phyloP scores from a whole-genome alignment of 176 grass and related monocot species.

The Musa schizocarpa region DNA sequence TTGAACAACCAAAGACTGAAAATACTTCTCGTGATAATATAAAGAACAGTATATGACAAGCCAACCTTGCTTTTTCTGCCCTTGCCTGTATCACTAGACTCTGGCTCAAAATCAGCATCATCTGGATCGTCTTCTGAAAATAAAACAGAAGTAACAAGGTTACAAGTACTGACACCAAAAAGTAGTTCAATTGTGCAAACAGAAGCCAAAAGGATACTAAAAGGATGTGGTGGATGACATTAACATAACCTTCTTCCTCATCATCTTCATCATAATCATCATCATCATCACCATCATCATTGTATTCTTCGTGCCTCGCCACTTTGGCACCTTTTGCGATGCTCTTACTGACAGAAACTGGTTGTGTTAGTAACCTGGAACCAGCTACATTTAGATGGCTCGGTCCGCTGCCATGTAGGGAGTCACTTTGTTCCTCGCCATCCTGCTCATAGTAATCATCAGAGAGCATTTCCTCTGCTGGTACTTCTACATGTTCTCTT shows the following conservation, averaged over 20 bases:
- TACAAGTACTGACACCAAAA: not conserved
- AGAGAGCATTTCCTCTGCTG: constrained; percentile 86
- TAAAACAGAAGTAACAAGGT: not conserved
- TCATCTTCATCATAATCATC: constrained; percentile 56
- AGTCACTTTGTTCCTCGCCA: constrained; percentile 67
- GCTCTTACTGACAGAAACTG: constrained; percentile 32
- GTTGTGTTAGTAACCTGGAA: constrained; percentile 39
- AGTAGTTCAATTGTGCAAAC: not conserved
- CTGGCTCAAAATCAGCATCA: constrained; percentile 97
- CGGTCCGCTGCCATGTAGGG: constrained; percentile 37
- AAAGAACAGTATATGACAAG: not conserved
- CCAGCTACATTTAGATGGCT: constrained; percentile 45
- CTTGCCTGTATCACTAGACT: constrained; percentile 70
- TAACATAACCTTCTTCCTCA: constrained; percentile 57
- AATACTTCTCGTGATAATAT: not conserved
- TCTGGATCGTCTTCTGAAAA: constrained; percentile 90
- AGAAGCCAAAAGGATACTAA: not conserved
- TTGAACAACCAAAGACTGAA: not conserved
- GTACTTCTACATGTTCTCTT: constrained; percentile 46
- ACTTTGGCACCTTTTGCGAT: constrained; percentile 38
- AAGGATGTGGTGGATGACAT: not conserved
- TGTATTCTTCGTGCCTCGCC: constrained; percentile 45
- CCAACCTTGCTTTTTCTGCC: constrained; percentile 38
- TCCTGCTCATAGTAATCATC: constrained; percentile 98
- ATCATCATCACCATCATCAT: constrained; percentile 34